Evolutionary conservation across 2,329 filamentous ascomycete genomes (phyloP), one percentile per base, ranked within the genome.

Genomic region (Ramularia collo-cygni): DNA sequence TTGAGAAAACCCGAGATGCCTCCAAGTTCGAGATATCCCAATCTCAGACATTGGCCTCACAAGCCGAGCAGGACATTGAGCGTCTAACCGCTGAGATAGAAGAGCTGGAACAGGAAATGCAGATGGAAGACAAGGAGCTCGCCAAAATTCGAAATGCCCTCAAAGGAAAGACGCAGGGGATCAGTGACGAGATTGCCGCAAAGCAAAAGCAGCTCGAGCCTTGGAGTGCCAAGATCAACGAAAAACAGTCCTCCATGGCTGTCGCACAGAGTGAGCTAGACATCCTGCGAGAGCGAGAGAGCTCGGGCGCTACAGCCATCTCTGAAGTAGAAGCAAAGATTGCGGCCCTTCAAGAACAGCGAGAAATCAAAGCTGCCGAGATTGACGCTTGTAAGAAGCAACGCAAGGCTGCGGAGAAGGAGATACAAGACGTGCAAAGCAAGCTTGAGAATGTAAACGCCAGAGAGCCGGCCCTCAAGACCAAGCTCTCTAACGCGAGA

Each of bases 151-250:
- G 90, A 40, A 87, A 95, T 15, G 79, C 77, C 45, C 71, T 98
- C 6, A 95, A 95, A 58, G 90, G 90, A 56, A 98, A 98, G 67
- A 98, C 92, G 0, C 89, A 96, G 60, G 83, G 79, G 5, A 84
- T 95, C 46, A 96, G 90, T 0, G 88, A 98, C 53, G 76, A 95
- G 57, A 96, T 98, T 52, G 81, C 88, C 0, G 75, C 74, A 4
- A 95, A 95, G 66, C 92, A 98, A 58, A 95, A 93, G 65, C 83
- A 86, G 1, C 72, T 98, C 8, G 90, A 96, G 64, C 92, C 92
- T 0, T 98, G 92, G 92, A 89, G 83, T 53, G 88, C 88, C 51
- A 96, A 92, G 66, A 90, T 98, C 67, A 95, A 92, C 62, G 83
- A 95, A 59, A 96, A 95, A 63, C 84, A 92, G 58, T 95, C 89